phyloP scores from a whole-genome alignment of 257 asterid genomes.

The Handroanthus guayacan region DNA sequence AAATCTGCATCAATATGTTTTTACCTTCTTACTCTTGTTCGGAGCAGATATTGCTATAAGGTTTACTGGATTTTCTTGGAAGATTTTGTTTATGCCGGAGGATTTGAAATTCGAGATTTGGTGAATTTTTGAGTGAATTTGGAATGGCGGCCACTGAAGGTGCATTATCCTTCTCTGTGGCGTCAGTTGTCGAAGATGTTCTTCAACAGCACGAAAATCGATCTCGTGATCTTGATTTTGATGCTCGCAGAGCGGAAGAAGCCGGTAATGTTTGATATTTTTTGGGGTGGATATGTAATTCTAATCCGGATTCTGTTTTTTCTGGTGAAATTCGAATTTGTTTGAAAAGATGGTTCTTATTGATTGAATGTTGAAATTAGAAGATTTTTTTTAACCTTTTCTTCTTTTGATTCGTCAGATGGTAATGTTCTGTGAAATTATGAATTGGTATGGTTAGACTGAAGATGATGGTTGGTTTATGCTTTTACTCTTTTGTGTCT shows the following conservation, averaged over 20 bases:
- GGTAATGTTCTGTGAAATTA: not conserved
- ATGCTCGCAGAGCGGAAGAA: conserved; percentile 94
- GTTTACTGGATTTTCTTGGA: conserved; percentile 27
- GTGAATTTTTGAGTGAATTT: conserved; percentile 20
- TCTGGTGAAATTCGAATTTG: conserved; percentile 19
- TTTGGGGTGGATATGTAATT: conserved; percentile 16
- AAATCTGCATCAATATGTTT: conserved; percentile 13
- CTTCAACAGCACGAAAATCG: conserved; percentile 87
- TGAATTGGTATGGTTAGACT: conserved; percentile 3
- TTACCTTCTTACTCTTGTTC: conserved; percentile 14
- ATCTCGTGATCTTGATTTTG: conserved; percentile 83
- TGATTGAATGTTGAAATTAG: conserved; percentile 5
- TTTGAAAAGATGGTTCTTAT: not conserved
- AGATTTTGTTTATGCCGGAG: conserved; percentile 34
- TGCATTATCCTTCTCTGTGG: conserved; percentile 75
- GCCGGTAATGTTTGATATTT: conserved; percentile 62
- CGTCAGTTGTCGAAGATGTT: conserved; percentile 93
- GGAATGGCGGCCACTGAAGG: conserved; percentile 60
- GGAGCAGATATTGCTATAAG: not conserved
- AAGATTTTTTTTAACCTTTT: not conserved
- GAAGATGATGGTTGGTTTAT: not conserved
- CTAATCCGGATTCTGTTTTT: not conserved
- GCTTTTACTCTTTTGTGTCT: conserved; percentile 8
- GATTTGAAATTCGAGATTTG: conserved; percentile 30
- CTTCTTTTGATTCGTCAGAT: not conserved